Evolutionary conservation across 2,329 filamentous ascomycete species (phyloP).

Genomic region (Geosmithia flava): DNA sequence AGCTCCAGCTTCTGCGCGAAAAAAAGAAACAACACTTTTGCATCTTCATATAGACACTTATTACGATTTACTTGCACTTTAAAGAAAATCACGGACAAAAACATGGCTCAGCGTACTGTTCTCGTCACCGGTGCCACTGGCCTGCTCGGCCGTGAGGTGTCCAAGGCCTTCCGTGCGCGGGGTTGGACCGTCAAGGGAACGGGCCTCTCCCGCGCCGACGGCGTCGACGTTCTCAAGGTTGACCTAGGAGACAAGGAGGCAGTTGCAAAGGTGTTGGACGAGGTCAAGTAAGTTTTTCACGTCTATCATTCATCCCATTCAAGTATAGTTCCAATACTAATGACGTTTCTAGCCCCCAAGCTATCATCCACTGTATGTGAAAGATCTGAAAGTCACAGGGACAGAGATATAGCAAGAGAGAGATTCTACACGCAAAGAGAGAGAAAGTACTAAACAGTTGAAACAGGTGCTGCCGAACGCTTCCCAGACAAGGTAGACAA

Average conservation of each 20-base stretch:
- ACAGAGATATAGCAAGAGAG: neutral
- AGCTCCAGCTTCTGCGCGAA: neutral
- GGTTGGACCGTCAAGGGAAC: constrained; percentile 60
- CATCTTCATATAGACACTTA: neutral
- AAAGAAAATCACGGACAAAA: neutral
- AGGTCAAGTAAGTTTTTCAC: constrained; percentile 35
- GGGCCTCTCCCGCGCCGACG: constrained; percentile 61
- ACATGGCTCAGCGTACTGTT: constrained; percentile 30
- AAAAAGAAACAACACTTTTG: neutral
- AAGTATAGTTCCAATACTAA: neutral
- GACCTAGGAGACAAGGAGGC: constrained; percentile 34
- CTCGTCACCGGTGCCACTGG: constrained; percentile 79
- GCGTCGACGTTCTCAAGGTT: constrained; percentile 51
- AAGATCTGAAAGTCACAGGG: neutral
- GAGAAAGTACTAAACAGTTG: neutral
- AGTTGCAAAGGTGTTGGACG: constrained; percentile 36
- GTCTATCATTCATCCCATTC: neutral
- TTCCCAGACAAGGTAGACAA: constrained; percentile 78
- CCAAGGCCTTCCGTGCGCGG: constrained; percentile 50
- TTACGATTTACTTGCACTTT: neutral
- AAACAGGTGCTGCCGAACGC: constrained; percentile 67
- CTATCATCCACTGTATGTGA: constrained; percentile 66
- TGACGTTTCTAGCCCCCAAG: constrained; percentile 45
- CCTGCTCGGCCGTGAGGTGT: constrained; percentile 68
- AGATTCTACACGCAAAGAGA: no score